Conservation (phyloP, 2,329 filamentous ascomycete species). For the Penicillium sp. region DNA sequence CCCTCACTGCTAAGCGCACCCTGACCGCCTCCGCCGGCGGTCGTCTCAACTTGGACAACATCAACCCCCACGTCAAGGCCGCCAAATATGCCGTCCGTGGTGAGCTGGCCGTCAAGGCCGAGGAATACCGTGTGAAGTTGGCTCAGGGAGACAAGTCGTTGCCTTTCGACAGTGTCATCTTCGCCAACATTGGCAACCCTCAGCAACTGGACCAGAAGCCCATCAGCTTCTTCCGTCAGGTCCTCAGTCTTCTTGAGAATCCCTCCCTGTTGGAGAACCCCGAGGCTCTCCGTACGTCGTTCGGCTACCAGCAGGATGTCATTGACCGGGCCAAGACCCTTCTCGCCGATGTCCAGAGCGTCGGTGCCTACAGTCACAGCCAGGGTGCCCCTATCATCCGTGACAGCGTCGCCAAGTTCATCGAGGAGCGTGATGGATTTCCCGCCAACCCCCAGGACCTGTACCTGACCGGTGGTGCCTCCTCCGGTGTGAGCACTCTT, state of each 20-base stretch:
- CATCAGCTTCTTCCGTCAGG: conserved; percentile 97
- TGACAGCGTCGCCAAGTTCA: conserved; percentile 82
- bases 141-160: conserved; percentile 46
- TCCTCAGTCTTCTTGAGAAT: conserved; percentile 86
- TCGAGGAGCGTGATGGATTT: conserved; percentile 85
- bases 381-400: conserved; percentile 79
- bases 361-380: conserved; percentile 93
- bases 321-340: conserved; percentile 73
- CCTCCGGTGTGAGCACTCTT: conserved; percentile 87
- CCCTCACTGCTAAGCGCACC: conserved; percentile 28
- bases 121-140: conserved; percentile 73
- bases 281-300: conserved; percentile 60
- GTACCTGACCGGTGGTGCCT: conserved; percentile 85
- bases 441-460: conserved; percentile 70
- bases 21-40: conserved; percentile 39
- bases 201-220: conserved; percentile 99
- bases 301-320: conserved; percentile 86
- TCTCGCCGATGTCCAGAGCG: conserved; percentile 73
- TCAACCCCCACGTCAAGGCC: conserved; percentile 78
- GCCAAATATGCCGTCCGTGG: conserved; percentile 95
- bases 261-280: conserved; percentile 73
- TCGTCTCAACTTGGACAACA: conserved; percentile 68
- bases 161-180: conserved; percentile 85
- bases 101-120: conserved; percentile 86
- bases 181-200: conserved; percentile 97